phyloP scores from a whole-genome alignment of 1,284 basidiomycete species.

The Leccinum pachyderme region DNA sequence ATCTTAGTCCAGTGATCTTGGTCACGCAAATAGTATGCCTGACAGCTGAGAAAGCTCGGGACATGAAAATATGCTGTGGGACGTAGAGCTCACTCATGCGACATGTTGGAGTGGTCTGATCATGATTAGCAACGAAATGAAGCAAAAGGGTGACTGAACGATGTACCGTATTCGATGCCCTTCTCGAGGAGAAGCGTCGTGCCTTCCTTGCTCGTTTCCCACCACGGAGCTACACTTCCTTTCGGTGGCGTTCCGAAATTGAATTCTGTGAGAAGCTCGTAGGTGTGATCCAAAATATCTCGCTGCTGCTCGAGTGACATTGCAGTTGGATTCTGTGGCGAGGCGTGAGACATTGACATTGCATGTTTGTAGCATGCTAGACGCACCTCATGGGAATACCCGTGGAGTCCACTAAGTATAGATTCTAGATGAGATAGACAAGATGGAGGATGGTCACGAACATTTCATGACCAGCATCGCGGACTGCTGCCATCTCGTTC shows the following conservation, averaged over 20 bases:
- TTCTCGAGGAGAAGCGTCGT: slow-evolving; percentile 68
- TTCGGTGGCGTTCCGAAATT: slow-evolving; percentile 66
- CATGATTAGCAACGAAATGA: slow-evolving; percentile 6
- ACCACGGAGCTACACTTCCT: slow-evolving; percentile 74
- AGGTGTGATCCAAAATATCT: slow-evolving; percentile 70
- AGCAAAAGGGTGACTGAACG: not conserved
- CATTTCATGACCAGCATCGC: slow-evolving; percentile 72
- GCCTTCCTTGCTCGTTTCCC: slow-evolving; percentile 74
- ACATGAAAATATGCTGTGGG: not conserved
- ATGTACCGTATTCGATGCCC: slow-evolving; percentile 69
- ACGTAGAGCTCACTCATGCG: slow-evolving; percentile 47
- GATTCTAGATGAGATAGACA: not conserved
- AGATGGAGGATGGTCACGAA: slow-evolving; percentile 25
- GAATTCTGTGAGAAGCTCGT: slow-evolving; percentile 65
- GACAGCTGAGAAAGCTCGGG: slow-evolving; percentile 44
- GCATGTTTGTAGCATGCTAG: not conserved
- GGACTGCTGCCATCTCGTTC: slow-evolving; percentile 59
- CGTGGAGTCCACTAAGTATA: slow-evolving; percentile 59
- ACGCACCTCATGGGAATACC: slow-evolving; percentile 68
- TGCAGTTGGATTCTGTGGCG: slow-evolving; percentile 54
- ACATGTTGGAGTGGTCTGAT: slow-evolving; percentile 67
- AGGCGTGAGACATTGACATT: not conserved
- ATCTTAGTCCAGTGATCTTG: slow-evolving; percentile 76
- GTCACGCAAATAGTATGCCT: slow-evolving; percentile 71
- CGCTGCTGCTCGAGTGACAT: slow-evolving; percentile 69